Evolutionary conservation across 148 eudicot genomes (phyloP), one percentile per base, ranked within the genome.

Genomic region (Beta vulgaris): DNA sequence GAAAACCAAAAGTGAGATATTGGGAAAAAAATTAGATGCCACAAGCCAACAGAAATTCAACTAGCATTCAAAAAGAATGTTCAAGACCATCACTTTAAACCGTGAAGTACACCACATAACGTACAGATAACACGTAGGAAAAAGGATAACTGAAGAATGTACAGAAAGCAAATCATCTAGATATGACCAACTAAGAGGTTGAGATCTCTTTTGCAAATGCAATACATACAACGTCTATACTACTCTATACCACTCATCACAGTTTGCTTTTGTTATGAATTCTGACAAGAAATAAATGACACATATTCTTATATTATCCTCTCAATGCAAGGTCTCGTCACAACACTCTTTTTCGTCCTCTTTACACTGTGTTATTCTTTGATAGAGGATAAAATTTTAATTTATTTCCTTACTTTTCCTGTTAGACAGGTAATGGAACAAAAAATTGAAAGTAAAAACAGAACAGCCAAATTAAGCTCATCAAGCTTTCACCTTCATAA

Each of bases 401-500:
- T 26, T 51, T 48, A 29, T 23, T 35, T 64, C 37, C 36, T 37
- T 46, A 12, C 57, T 53, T 31, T 13, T 34, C 19, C 25, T 73
- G 34, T 32, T 37, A 54, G 16, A 64, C 25, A 49, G 44, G 32
- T 40, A 14, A n/a, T 14, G n/a, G 66, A 21, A 12, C 31, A 46
- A 37, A 23, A 4, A 55, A 26, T 74, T 23, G 36, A 5, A 44
- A 23, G 14, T 19, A 25, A 48, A 72, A 25, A 39, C 25, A 57
- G 51, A 57, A 71, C 37, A 72, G n/a, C n/a, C 35, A 66, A 75
- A 77, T 74, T 42, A 61, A 80, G 76, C 62, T 54, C 82, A 26
- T 12, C 42, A 37, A 40, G 8, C 53, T 28, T 84, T 77, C 35
- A 93, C 98, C 98, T 91, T 93, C 98, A 82, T 91, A 93, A 83